Percentiles rank a stretch among this genome's conserved stretches.
These are phyloP conservation scores for Stachybotrys chlorohalonatus DNA, from an alignment of 2,329 filamentous ascomycete genomes.

Conservation along the genomic window DNA sequence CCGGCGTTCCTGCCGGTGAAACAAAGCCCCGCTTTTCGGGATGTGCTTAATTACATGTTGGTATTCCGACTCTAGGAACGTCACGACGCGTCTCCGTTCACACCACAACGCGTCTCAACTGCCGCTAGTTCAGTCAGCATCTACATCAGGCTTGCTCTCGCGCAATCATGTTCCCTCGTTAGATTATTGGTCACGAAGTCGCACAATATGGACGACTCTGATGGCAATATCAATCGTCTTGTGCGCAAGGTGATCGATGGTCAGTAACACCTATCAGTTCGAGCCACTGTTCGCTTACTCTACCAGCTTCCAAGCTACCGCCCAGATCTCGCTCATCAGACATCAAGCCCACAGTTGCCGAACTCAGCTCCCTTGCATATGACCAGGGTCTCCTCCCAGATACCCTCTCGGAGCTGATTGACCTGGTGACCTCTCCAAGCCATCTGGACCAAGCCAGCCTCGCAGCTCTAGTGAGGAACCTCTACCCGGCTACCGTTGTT, in stretches of 20 bases:
- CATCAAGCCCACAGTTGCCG: conserved; percentile 56
- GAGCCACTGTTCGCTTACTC: conserved; percentile 4
- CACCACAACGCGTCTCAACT: neutral
- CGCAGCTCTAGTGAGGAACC: conserved; percentile 58
- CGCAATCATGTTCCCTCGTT: no score
- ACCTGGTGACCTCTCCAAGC: conserved; percentile 56
- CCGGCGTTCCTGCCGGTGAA: neutral
- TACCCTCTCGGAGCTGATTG: conserved; percentile 53
- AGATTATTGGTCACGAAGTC: no score
- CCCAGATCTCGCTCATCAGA: conserved; percentile 56
- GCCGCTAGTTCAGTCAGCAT: neutral
- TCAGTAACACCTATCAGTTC: neutral
- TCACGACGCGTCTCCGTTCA: neutral
- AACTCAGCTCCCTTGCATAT: conserved; percentile 53
- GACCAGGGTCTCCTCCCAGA: conserved; percentile 56
- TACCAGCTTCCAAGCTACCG: conserved; percentile 47
- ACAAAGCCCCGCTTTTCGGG: neutral
- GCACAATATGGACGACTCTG: neutral
- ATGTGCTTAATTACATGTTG: neutral
- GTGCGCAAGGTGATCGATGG: neutral
- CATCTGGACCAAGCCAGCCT: conserved; percentile 69
- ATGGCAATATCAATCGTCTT: neutral
- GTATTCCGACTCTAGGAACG: no score
- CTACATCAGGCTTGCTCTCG: no score
- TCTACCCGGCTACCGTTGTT: conserved; percentile 66